phyloP scores from a whole-genome alignment of 2,329 filamentous ascomycete species.

The Neospermospora avenae region DNA sequence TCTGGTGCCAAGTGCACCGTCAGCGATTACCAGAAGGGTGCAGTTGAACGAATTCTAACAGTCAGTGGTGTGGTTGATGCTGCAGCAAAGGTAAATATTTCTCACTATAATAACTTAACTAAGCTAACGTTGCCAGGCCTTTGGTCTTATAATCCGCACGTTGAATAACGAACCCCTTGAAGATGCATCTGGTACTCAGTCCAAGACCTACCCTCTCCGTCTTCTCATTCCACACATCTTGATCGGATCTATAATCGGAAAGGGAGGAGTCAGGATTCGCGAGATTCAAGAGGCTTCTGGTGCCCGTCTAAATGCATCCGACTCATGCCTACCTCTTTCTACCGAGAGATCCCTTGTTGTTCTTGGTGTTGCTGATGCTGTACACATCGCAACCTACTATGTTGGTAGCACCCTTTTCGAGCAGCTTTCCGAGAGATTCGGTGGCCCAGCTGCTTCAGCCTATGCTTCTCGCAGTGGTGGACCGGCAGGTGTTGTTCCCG shows the following conservation, averaged over 20 bases:
- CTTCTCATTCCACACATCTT: conserved; percentile 94
- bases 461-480: conserved; percentile 94
- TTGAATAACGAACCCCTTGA: conserved; percentile 94
- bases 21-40: conserved; percentile 95
- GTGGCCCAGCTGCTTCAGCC: conserved; percentile 92
- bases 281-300: conserved; percentile 98
- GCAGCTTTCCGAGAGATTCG: conserved; percentile 94
- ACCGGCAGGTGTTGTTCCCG: conserved; percentile 88
- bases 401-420: conserved; percentile 97
- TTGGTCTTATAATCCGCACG: conserved; percentile 96
- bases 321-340: conserved; percentile 88
- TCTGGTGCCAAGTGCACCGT: conserved; percentile 98
- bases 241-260: conserved; percentile 98
- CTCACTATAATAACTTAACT: not conserved
- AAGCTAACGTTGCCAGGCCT: conserved; percentile 58
- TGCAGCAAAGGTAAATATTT: conserved; percentile 76
- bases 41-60: conserved; percentile 94
- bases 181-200: conserved; percentile 83
- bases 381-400: conserved; percentile 98
- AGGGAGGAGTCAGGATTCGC: conserved; percentile 90
- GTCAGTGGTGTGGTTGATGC: conserved; percentile 96
- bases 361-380: conserved; percentile 94
- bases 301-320: conserved; percentile 92
- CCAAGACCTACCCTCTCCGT: conserved; percentile 95
- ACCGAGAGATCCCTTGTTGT: conserved; percentile 97